Evolutionary conservation across 495 filamentous ascomycete genomes (phyloP), one percentile per base, ranked within the genome.

Genomic region (Penicillium macrosclerotiorum): DNA sequence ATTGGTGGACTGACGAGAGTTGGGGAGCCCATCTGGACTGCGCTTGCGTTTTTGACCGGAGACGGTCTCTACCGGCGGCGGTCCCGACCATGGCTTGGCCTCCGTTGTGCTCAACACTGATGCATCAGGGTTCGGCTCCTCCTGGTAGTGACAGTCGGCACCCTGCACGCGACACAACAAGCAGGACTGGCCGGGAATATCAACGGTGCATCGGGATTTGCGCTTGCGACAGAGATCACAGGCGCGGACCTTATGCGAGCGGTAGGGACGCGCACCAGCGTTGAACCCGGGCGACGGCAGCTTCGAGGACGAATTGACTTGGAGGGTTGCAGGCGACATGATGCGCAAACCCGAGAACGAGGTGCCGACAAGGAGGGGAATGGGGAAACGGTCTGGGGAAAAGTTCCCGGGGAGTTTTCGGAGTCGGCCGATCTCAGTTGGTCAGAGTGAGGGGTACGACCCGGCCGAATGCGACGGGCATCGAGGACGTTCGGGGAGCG

Each of bases 151-250:
- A 26, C 72, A 75, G 39, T 73, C 72, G 16, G 72, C 72, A 16
- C 69, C 71, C 46, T 75, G 73, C 25, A 74, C 68, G 37, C 71
- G 73, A 66, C 74, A 78, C 23, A 75, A 48, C 0, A 76, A 57
- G 39, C 74, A 78, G 5, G 71, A 71, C 33, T 72, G 65, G 23
- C 70, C 67, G 3, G 69, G 68, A 22, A 72, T 73, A 47, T 76
- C 74, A 8, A 75, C 70, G 2, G 70, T 74, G 43, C 74, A 78
- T 50, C 74, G 66, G 1, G 71, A 74, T 54, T 78, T 78, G 57
- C 74, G 68, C 50, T 73, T 73, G 45, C 74, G 63, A 54, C 74
- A 78, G n/a, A 73, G 57, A 47, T 75, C 67, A 49, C 74, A 78
- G 18, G 74, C 74, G 47, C 72, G 65, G 36, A 74, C 68, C 43